Evolutionary conservation across 345 rosid species (phyloP).

Genomic region (Lepidium africanum): DNA sequence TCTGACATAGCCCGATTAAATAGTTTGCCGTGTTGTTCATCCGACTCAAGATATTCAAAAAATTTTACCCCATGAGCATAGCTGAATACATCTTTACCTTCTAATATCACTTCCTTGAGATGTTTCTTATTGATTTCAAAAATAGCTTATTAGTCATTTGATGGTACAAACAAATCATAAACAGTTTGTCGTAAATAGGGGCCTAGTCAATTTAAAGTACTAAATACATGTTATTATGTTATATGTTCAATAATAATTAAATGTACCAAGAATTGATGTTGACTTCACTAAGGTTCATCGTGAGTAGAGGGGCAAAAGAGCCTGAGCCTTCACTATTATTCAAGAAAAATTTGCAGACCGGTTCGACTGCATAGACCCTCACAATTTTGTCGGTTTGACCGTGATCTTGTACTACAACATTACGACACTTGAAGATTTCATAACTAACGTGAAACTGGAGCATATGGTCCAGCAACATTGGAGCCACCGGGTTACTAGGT

Average conservation of each 20-base stretch:
- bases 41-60: constrained; percentile 33
- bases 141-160: not conserved
- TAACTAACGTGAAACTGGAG: constrained; percentile 33
- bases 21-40: constrained; percentile 27
- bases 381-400: not conserved
- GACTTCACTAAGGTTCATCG: not conserved
- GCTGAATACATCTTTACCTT: constrained; percentile 31
- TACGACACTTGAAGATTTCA: constrained; percentile 25
- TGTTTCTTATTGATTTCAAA: not conserved
- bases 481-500: constrained; percentile 25
- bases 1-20: constrained; percentile 43
- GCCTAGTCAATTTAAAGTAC: too few relatives aligned
- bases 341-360: not conserved
- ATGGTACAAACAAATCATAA: not conserved
- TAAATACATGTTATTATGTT: too few relatives aligned
- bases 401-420: not conserved
- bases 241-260: too few relatives aligned
- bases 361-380: not conserved
- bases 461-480: constrained; percentile 36
- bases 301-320: constrained; percentile 1
- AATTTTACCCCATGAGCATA: constrained; percentile 42
- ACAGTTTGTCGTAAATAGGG: too few relatives aligned
- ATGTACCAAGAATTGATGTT: not conserved
- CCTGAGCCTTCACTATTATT: not conserved
- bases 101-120: constrained; percentile 31